Evolutionary conservation across 768 basidiomycete species (phyloP).

Genomic region (Pisolithus marmoratus): DNA sequence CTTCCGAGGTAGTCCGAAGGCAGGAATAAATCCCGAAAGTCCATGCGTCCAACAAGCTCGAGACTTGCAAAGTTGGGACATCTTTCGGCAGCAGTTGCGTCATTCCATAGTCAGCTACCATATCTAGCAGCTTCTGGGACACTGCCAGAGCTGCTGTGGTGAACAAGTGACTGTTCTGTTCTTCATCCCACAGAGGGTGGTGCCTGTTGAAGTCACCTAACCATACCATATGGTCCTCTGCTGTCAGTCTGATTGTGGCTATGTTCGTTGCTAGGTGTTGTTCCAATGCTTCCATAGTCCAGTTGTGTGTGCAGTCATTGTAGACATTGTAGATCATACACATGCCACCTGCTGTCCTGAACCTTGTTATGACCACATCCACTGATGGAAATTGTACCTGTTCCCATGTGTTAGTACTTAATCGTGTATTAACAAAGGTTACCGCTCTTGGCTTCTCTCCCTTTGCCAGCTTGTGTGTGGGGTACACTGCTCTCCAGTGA

Average conservation of each 20-base stretch:
- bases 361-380: slow-evolving; percentile 19
- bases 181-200: slow-evolving; percentile 28
- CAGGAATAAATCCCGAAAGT: too few relatives aligned
- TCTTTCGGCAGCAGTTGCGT: slow-evolving; percentile 29
- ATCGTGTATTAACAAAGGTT: too few relatives aligned
- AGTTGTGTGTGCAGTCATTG: slow-evolving; percentile 2
- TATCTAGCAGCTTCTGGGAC: slow-evolving; percentile 23
- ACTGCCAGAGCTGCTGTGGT: slow-evolving; percentile 6
- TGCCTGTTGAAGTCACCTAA: too few relatives aligned
- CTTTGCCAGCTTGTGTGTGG: too few relatives aligned
- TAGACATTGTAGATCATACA: slow-evolving; percentile 15
- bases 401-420: too few relatives aligned
- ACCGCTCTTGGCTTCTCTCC: too few relatives aligned
- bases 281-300: background rate
- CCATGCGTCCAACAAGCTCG: too few relatives aligned
- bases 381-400: slow-evolving; percentile 11
- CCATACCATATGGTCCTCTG: too few relatives aligned
- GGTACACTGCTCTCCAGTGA: too few relatives aligned
- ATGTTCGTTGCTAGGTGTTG: background rate
- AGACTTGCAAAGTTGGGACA: slow-evolving; percentile 33
- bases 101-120: slow-evolving; percentile 27
- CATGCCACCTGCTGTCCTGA: background rate
- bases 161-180: slow-evolving; percentile 16
- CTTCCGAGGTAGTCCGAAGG: too few relatives aligned
- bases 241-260: background rate